A percentile compares a stretch with the other conserved stretches of the same genome.
Conservation (phyloP, 352 stramenopile species). For the Phytophthora boehmeriae region DNA sequence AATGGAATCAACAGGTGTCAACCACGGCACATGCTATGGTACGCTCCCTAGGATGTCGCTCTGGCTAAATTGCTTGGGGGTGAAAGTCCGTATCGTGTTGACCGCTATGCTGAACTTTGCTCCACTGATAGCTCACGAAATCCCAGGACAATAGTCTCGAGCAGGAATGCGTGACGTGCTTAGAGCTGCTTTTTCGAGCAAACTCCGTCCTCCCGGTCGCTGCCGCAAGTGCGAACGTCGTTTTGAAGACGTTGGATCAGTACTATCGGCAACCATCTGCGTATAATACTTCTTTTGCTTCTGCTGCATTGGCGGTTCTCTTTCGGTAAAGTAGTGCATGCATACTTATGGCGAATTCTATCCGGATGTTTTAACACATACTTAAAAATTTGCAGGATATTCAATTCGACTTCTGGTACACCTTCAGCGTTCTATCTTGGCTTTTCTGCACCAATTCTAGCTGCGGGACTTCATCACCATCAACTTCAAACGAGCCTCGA, state of each 20-base stretch:
- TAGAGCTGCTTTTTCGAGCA: slow-evolving; percentile 27
- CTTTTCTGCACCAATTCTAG: slow-evolving; percentile 9
- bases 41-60: too few relatives aligned
- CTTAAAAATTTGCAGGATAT: slow-evolving; percentile 14
- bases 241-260: slow-evolving; percentile 32
- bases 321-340: slow-evolving; percentile 18
- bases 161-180: slow-evolving; percentile 28
- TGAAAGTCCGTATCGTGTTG: too few relatives aligned
- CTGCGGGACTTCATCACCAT: slow-evolving; percentile 23
- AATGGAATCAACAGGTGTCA: slow-evolving; percentile 22
- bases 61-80: too few relatives aligned
- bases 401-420: slow-evolving; percentile 3
- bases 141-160: slow-evolving; percentile 12
- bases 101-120: not conserved
- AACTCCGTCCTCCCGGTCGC: slow-evolving; percentile 14
- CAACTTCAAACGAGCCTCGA: slow-evolving; percentile 12
- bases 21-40: slow-evolving; percentile 37
- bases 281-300: slow-evolving; percentile 14
- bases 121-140: slow-evolving; percentile 26
- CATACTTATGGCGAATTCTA: too few relatives aligned
- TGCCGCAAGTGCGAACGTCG: slow-evolving; percentile 21
- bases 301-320: slow-evolving; percentile 15
- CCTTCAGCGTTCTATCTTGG: slow-evolving; percentile 4
- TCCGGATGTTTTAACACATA: too few relatives aligned
- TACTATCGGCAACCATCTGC: slow-evolving; percentile 11